Conservation (phyloP, 768 basidiomycete genomes). For the Xerocomellus chrysenteron region DNA sequence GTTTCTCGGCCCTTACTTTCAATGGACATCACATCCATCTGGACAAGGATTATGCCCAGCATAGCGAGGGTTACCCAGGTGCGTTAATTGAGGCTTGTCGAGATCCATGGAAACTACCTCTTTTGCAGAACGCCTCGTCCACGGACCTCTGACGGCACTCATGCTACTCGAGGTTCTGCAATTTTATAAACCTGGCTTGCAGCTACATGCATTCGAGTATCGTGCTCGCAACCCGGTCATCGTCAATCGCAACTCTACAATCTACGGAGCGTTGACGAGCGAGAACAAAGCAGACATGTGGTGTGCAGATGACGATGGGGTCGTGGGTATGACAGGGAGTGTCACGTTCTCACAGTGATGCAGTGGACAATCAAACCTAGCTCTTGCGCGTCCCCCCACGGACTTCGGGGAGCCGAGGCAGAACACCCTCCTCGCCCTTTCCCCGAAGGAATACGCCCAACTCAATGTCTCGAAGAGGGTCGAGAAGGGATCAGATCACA, state of each 20-base stretch:
- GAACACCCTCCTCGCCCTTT: background rate
- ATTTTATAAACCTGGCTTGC: constrained; percentile 47
- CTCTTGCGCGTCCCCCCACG: background rate
- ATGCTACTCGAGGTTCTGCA: constrained; percentile 67
- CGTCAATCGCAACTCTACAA: constrained; percentile 48
- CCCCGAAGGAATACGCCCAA: background rate
- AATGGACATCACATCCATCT: constrained; percentile 86
- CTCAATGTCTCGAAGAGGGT: background rate
- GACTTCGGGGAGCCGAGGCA: background rate
- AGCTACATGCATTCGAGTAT: constrained; percentile 60
- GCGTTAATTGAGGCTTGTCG: background rate
- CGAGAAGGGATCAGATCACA: constrained; percentile 1
- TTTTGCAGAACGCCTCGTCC: constrained; percentile 71
- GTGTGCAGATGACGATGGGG: constrained; percentile 56
- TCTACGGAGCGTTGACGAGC: constrained; percentile 45
- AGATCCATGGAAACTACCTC: background rate
- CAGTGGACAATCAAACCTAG: background rate
- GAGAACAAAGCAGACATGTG: constrained; percentile 47
- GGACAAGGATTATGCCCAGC: constrained; percentile 68
- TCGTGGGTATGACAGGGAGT: constrained; percentile 68
- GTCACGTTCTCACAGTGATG: constrained; percentile 31
- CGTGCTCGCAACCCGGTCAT: constrained; percentile 65
- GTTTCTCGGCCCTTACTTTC: constrained; percentile 84
- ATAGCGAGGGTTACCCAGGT: constrained; percentile 74
- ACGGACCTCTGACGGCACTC: constrained; percentile 78